Evolutionary conservation across 2,329 filamentous ascomycete genomes (phyloP).

Genomic region (Ilyonectria destructans): DNA sequence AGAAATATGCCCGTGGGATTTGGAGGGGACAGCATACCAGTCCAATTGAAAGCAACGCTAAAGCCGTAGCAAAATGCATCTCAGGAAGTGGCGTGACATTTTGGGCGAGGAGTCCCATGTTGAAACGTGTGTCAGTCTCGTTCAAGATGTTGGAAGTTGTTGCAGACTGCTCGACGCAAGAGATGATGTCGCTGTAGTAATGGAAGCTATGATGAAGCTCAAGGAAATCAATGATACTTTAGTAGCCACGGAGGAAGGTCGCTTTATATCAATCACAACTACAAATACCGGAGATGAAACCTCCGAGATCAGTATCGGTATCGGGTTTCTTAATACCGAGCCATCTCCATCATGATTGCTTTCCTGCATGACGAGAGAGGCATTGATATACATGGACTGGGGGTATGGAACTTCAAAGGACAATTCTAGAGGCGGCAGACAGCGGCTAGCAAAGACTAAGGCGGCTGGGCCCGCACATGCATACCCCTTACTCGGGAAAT

Average conservation of each 20-base stretch:
- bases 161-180: not conserved
- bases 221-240: not conserved
- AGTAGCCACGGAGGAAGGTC: not conserved
- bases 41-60: not conserved
- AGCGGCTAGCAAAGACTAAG: not conserved
- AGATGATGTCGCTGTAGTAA: not conserved
- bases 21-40: not conserved
- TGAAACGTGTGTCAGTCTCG: not conserved
- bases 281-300: not conserved
- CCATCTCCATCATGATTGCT: not conserved
- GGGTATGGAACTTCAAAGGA: not conserved
- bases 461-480: not conserved
- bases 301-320: not conserved
- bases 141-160: not conserved
- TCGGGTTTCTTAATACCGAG: not conserved
- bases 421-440: not conserved
- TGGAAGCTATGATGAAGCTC: not conserved
- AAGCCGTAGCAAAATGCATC: not conserved
- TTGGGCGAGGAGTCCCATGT: slow-evolving; percentile 2
- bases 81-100: not conserved
- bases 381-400: not conserved
- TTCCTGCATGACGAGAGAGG: slow-evolving; percentile 2
- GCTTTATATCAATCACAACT: not conserved
- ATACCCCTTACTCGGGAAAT: not conserved
- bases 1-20: not conserved